These are phyloP conservation scores for Wickerhamomyces mucosus DNA, from an alignment of 805 yeast genomes.

Conservation along the genomic window DNA sequence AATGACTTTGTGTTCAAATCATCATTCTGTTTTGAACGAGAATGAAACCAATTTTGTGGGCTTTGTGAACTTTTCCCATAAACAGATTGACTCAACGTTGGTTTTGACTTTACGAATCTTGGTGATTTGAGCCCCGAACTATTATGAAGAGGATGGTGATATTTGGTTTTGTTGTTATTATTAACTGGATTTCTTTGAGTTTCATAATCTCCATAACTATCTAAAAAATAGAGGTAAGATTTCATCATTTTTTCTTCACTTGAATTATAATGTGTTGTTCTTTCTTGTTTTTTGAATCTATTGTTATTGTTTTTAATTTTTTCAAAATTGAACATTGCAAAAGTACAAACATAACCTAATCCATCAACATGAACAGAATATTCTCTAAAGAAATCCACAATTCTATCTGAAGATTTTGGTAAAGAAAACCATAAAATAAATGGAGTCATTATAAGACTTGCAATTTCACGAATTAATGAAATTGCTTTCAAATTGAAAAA, in stretches of 20 bases:
- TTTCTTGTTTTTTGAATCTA: constrained; percentile 9
- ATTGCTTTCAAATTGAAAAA: constrained; percentile 67
- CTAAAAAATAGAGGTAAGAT: constrained; percentile 79
- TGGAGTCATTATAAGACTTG: constrained; percentile 79
- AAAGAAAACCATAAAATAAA: constrained; percentile 81
- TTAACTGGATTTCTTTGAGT: constrained; percentile 19
- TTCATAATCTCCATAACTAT: constrained; percentile 56
- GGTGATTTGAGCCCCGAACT: neutral
- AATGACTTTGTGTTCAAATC: constrained; percentile 1
- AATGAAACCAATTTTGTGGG: neutral
- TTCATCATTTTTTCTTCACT: constrained; percentile 83
- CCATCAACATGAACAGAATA: constrained; percentile 89
- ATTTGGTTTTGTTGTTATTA: constrained; percentile 1
- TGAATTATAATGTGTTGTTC: constrained; percentile 29
- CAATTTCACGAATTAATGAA: constrained; percentile 64
- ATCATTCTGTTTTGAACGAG: neutral
- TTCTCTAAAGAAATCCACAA: constrained; percentile 87
- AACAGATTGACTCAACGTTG: constrained; percentile 1
- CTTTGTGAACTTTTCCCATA: neutral
- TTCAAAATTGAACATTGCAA: constrained; percentile 85
- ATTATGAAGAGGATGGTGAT: no score
- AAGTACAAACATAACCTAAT: constrained; percentile 86
- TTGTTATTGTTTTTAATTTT: constrained; percentile 35
- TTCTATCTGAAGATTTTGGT: constrained; percentile 61
- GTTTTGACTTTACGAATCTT: neutral